Conservation (phyloP, 345 rosid genomes). For the Ailanthus altissimus region DNA sequence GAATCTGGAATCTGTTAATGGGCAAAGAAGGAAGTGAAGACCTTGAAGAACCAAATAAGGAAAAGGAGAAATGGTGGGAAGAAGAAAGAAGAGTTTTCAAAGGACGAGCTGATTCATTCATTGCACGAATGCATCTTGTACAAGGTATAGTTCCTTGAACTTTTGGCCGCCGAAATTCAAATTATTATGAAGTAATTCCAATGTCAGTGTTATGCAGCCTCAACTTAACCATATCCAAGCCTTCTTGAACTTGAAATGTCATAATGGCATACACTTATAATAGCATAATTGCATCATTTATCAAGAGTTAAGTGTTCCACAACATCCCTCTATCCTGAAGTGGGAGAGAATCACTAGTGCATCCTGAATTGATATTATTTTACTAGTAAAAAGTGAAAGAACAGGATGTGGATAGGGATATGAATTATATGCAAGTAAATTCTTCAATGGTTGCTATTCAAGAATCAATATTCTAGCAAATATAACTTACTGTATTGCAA, state of each 20-base stretch:
- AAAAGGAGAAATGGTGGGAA: slow-evolving; percentile 79
- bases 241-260: slow-evolving; percentile 2
- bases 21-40: slow-evolving; percentile 63
- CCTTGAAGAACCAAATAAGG: slow-evolving; percentile 44
- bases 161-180: slow-evolving; percentile 1
- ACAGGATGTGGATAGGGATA: not conserved
- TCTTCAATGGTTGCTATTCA: not conserved
- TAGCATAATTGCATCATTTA: not conserved
- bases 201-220: not conserved
- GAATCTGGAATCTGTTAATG: slow-evolving; percentile 88
- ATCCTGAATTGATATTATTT: not conserved
- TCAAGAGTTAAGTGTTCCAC: not conserved
- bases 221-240: not conserved
- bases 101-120: slow-evolving; percentile 84
- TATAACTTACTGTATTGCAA: not conserved
- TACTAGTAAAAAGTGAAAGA: not conserved
- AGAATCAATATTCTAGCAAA: not conserved
- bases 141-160: slow-evolving; percentile 59
- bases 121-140: slow-evolving; percentile 92
- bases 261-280: not conserved
- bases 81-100: slow-evolving; percentile 75
- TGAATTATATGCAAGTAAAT: not conserved
- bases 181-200: not conserved
- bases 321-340: not conserved
- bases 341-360: not conserved